Evolutionary conservation across 2,329 filamentous ascomycete species (phyloP), one percentile per base, ranked within the genome.

Genomic region (Phyllosticta paracitricarpa): DNA sequence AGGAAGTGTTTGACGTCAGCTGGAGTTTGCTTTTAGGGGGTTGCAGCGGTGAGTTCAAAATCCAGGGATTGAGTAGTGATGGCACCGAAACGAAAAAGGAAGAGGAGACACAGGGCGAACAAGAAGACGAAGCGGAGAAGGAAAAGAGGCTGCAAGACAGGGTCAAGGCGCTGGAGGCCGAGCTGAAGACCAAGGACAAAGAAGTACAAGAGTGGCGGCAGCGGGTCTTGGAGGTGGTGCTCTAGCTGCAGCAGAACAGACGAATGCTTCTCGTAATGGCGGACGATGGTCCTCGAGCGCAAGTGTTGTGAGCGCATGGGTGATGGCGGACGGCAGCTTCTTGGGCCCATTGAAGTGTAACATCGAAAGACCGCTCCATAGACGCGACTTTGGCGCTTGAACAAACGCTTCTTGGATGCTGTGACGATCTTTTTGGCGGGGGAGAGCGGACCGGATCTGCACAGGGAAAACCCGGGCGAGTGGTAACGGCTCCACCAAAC

Each of bases 1-100:
- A 70, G 30, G 73, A 77, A 57, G 71, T 74, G 0, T 80, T 76
- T 58, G 78, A 80, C 59, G 67, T 81, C 1, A 72, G 66, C 28
- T 80, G 79, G 70, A 71, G 67, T 2, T 71, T 76, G 2, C 68
- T 70, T 1, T 74, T 78, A 64, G 77, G 75, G 2, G 71, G 72
- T 0, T 68, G 78, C 35, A 70, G 66, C 0, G 78, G 76, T 0
- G 71, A 75, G 56, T 80, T 79, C 68, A 70, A 69, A 22, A 70
- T 76, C 14, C 77, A 77, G 57, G 75, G 75, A 0, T 59, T 80
- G 10, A 62, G 63, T 25, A 62, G 70, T 10, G 9, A 22, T 22
- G 0, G 10, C 14, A 10, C 33, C 33, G 63, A 62, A 3, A 33
- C 62, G 10, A 61, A 62, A 25, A 62, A 61, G 2, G 33, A 51